Evolutionary conservation across 495 filamentous ascomycete genomes (phyloP).

Genomic region (Aspergillus mulundensis): DNA sequence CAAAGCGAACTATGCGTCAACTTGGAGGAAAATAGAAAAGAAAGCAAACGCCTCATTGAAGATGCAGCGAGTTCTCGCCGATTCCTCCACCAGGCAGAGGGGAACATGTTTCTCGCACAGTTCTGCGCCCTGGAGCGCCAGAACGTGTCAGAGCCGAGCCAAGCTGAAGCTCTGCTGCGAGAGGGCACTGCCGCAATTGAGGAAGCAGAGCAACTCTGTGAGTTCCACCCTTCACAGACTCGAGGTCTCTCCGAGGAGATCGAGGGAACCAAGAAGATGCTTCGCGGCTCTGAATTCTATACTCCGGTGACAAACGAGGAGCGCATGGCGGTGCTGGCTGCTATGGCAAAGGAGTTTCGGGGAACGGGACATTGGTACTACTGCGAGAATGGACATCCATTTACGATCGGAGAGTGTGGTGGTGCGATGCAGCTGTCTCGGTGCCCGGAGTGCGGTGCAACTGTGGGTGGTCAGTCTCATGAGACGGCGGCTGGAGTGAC

Average conservation of each 20-base stretch:
- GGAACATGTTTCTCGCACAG: slow-evolving; percentile 32
- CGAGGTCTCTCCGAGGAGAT: slow-evolving; percentile 13
- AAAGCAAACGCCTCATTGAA: slow-evolving; percentile 19
- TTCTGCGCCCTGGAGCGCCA: slow-evolving; percentile 35
- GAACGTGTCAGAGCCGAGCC: slow-evolving; percentile 2
- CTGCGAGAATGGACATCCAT: slow-evolving; percentile 65
- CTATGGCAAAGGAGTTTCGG: slow-evolving; percentile 48
- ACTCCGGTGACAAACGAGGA: slow-evolving; percentile 42
- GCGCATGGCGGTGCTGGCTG: slow-evolving; percentile 42
- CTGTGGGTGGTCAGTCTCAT: too few relatives aligned
- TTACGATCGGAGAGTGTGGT: too few relatives aligned
- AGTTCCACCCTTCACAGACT: too few relatives aligned
- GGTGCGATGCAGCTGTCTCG: slow-evolving; percentile 52
- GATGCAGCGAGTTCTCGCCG: slow-evolving; percentile 14
- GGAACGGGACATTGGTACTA: slow-evolving; percentile 67
- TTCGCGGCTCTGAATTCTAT: slow-evolving; percentile 33
- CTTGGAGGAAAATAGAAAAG: slow-evolving; percentile 33
- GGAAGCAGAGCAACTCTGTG: too few relatives aligned
- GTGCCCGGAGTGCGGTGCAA: too few relatives aligned
- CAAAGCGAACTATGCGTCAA: slow-evolving; percentile 23
- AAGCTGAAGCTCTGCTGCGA: slow-evolving; percentile 15
- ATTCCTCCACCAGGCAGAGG: slow-evolving; percentile 25
- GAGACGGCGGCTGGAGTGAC: too few relatives aligned
- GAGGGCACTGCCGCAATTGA: slow-evolving; percentile 24
- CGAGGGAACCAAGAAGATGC: slow-evolving; percentile 13